Percentiles rank a stretch among this genome's conserved stretches.
Conservation (phyloP, 768 basidiomycete species). For the Termitomyces sp. region DNA sequence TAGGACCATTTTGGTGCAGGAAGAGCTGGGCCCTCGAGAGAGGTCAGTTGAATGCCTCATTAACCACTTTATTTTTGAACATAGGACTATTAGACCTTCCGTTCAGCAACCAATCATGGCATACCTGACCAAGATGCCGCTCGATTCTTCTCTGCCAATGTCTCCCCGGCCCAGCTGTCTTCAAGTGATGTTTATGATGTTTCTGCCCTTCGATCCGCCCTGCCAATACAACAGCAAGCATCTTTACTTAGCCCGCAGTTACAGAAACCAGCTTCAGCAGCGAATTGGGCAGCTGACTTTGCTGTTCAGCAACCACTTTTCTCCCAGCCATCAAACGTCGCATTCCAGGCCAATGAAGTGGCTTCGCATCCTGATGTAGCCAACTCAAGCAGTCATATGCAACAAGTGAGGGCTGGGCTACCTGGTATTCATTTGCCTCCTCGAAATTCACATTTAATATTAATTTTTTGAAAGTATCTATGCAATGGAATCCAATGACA, state of each 20-base stretch:
- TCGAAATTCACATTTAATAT: background rate
- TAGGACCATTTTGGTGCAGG: constrained; percentile 71
- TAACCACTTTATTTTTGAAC: background rate
- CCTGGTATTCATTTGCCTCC: constrained; percentile 14
- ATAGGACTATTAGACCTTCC: constrained; percentile 48
- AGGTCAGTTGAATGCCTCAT: constrained; percentile 35
- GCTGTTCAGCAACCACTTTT: constrained; percentile 31
- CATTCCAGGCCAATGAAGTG: constrained; percentile 2
- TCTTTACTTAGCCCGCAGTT: constrained; percentile 18
- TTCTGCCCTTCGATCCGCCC: constrained; percentile 44
- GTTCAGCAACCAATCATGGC: constrained; percentile 41
- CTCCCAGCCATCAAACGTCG: constrained; percentile 1
- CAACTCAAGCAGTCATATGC: background rate
- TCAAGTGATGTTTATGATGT: constrained; percentile 52
- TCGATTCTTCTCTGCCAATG: constrained; percentile 56
- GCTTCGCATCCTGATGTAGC: background rate
- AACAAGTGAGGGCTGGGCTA: background rate
- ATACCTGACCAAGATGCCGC: constrained; percentile 62
- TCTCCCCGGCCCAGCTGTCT: constrained; percentile 29
- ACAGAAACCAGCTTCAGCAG: constrained; percentile 21
- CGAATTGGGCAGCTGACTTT: constrained; percentile 67
- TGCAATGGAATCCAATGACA: constrained; percentile 40
- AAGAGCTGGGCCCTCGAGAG: constrained; percentile 58
- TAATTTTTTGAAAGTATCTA: constrained; percentile 23
- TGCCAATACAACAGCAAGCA: constrained; percentile 31